A percentile compares a stretch with the other conserved stretches of the same genome.
Conservation (phyloP, 176 grass and related monocot genomes). For the Thinopyrum elongatum region DNA sequence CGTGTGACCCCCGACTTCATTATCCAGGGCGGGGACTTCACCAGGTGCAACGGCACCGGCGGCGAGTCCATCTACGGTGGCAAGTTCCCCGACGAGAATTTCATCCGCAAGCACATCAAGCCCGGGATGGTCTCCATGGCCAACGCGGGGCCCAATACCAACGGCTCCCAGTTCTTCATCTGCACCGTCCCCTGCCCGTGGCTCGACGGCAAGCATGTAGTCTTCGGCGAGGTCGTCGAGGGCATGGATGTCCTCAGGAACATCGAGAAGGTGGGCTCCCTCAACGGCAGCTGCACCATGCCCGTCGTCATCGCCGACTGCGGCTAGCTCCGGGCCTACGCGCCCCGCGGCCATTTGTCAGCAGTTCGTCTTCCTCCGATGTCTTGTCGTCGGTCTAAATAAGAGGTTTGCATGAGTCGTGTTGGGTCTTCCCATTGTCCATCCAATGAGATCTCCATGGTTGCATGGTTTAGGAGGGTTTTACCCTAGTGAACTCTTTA, state of each 20-base stretch:
- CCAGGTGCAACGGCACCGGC: constrained; percentile 27
- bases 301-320: constrained; percentile 56
- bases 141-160: constrained; percentile 65
- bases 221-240: constrained; percentile 64
- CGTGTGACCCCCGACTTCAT: background rate
- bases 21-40: constrained; percentile 29
- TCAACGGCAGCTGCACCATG: constrained; percentile 16
- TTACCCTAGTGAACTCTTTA: too few species aligned
- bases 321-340: constrained; percentile 25
- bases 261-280: constrained; percentile 51
- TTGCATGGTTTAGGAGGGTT: too few species aligned
- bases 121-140: constrained; percentile 65
- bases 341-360: too few species aligned
- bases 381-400: too few species aligned
- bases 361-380: too few species aligned
- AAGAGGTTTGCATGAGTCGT: too few species aligned
- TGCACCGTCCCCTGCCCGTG: constrained; percentile 39
- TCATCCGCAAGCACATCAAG: constrained; percentile 39
- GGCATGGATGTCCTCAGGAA: constrained; percentile 47
- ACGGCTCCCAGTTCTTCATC: constrained; percentile 72
- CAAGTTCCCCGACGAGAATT: constrained; percentile 28
- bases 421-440: too few species aligned
- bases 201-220: constrained; percentile 61
- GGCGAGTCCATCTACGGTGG: constrained; percentile 39
- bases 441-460: too few species aligned